Evolutionary conservation across 352 stramenopile genomes (phyloP), one percentile per base, ranked within the genome.

Genomic region (Pythium rhizo-oryzae): DNA sequence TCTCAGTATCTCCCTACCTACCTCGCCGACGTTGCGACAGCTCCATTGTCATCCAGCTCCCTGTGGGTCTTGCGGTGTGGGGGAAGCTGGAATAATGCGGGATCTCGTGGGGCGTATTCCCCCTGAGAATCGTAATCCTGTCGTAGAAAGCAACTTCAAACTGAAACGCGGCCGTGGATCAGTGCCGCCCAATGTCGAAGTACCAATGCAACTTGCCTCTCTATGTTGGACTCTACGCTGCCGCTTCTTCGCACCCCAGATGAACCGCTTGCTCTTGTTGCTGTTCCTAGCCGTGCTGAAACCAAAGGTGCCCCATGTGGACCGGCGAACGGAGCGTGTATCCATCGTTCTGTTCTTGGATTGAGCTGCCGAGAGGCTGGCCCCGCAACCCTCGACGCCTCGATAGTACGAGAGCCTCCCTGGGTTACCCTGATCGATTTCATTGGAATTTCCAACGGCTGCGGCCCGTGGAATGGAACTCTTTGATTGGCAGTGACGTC

Each of bases 401-500:
- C 43, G 43, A 18, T 24, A 8, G 2, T 33, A 6, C 28, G 28
- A 2, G 43, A n/a, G 13, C 19, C 18, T 50, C 43, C 2, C 8
- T 16, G 8, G 7, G 43, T 23, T 16, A 18, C 9, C 37, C 37
- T 43, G 37, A 43, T 33, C 28, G 28, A 33, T 33, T n/a, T n/a
- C n/a, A n/a, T n/a, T n/a, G n/a, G n/a, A n/a, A n/a, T n/a, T n/a
- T 33, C 28, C 28, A 33, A 49, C 23, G 43, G 19, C 8, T 9
- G 11, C 18, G 30, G 30, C 12, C 5, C 44, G 2, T 9, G 11
- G 44, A 51, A 51, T 28, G n/a, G 18, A 9, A 25, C 19, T 51
- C 15, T 24, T 8, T 51, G 52, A 58, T 58, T 58, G 52, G 52
- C 24, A 28, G 13, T 58, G 52, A 58, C 52, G 52, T 58, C 24